Conservation (phyloP, 2,329 filamentous ascomycete species). For the Microdochium bolleyi region DNA sequence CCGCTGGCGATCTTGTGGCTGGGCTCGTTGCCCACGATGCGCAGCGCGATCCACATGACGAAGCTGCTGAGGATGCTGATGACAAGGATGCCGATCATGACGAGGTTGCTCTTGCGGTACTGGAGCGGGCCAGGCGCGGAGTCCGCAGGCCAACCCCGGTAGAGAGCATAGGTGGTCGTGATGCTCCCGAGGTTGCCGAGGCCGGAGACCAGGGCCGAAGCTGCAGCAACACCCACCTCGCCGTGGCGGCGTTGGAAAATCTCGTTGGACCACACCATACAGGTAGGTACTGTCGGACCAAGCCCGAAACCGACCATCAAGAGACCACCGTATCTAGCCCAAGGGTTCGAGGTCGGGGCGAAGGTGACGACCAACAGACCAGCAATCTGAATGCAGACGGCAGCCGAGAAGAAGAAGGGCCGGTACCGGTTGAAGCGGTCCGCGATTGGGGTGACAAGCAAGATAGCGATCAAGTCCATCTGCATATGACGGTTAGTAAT, state of each 20-base stretch:
- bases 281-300: constrained; percentile 83
- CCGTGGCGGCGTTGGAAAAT: constrained; percentile 86
- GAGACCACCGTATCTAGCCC: constrained; percentile 83
- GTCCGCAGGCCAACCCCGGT: constrained; percentile 79
- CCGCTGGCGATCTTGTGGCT: constrained; percentile 32
- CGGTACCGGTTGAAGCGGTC: constrained; percentile 79
- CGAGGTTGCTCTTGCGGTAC: constrained; percentile 76
- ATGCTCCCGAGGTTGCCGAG: constrained; percentile 82
- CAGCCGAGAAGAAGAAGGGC: constrained; percentile 71
- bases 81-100: constrained; percentile 80
- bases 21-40: constrained; percentile 44
- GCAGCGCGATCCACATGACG: constrained; percentile 60
- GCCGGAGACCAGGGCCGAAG: constrained; percentile 77
- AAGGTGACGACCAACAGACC: constrained; percentile 76
- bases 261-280: constrained; percentile 89
- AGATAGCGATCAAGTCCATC: constrained; percentile 84
- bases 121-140: constrained; percentile 57
- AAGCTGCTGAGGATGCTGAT: constrained; percentile 68
- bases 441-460: constrained; percentile 76
- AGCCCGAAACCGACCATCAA: constrained; percentile 85
- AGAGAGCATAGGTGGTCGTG: constrained; percentile 81
- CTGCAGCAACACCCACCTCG: constrained; percentile 83
- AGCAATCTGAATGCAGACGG: constrained; percentile 70
- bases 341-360: constrained; percentile 56
- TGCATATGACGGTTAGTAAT: constrained; percentile 20